Conservation (phyloP, 805 yeast genomes). For the Deakozyma indianensis region DNA sequence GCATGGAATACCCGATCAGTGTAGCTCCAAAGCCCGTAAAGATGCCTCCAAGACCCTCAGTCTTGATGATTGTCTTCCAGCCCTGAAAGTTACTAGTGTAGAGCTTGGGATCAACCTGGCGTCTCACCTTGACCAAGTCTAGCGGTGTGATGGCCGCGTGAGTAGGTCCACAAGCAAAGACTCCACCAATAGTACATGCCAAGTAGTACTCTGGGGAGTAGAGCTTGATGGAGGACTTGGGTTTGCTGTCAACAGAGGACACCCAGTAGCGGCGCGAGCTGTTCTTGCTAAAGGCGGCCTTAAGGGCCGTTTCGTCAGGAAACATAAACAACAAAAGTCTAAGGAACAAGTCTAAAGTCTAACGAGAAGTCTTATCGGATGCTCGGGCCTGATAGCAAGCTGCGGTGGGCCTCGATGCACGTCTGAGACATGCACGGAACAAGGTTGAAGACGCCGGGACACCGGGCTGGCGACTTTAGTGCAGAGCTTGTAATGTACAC, state of each 20-base stretch:
- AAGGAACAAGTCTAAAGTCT: too few relatives aligned
- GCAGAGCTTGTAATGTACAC: too few relatives aligned
- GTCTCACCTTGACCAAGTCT: constrained; percentile 84
- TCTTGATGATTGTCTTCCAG: constrained; percentile 55
- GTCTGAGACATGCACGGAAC: too few relatives aligned
- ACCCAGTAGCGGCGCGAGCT: constrained; percentile 22
- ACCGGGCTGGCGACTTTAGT: too few relatives aligned
- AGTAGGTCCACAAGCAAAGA: constrained; percentile 88
- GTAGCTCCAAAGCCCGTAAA: constrained; percentile 91
- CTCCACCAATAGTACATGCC: constrained; percentile 68
- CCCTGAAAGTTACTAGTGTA: constrained; percentile 68
- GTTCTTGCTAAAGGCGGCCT: constrained; percentile 25
- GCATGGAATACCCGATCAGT: constrained; percentile 80
- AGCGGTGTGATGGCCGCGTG: constrained; percentile 88
- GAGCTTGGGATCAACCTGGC: constrained; percentile 66
- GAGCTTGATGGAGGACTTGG: constrained; percentile 18
- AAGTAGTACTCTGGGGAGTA: constrained; percentile 50
- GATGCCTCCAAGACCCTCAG: constrained; percentile 62
- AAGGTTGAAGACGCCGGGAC: too few relatives aligned
- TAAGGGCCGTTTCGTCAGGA: constrained; percentile 23
- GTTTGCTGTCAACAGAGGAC: constrained; percentile 19
- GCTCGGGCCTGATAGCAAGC: too few relatives aligned
- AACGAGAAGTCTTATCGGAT: too few relatives aligned
- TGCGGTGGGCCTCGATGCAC: too few relatives aligned
- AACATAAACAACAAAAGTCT: too few relatives aligned